These are phyloP conservation scores for Phytophthora kernoviae DNA, from an alignment of 352 stramenopile species.

Conservation along the genomic window DNA sequence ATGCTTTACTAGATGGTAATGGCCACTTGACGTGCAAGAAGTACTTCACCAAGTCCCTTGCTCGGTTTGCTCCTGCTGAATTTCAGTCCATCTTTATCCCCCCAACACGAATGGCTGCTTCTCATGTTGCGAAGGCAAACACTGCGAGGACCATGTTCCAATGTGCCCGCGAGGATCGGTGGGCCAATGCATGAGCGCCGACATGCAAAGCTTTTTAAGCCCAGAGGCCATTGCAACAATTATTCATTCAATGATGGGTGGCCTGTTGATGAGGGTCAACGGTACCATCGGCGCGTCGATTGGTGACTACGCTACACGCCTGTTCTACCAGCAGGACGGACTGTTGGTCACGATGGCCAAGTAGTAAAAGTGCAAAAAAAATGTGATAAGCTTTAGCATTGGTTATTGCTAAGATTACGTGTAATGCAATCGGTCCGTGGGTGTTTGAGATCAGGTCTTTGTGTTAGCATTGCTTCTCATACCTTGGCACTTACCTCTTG, in stretches of 20 bases:
- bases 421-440: conserved; percentile 8
- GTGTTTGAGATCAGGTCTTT: conserved; percentile 13
- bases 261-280: conserved; percentile 82
- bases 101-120: conserved; percentile 69
- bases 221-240: conserved; percentile 78
- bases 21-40: conserved; percentile 63
- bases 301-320: conserved; percentile 58
- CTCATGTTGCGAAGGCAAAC: conserved; percentile 73
- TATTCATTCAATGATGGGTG: conserved; percentile 71
- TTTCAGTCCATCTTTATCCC: conserved; percentile 82
- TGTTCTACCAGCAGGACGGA: conserved; percentile 78
- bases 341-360: conserved; percentile 75
- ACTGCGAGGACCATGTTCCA: conserved; percentile 55
- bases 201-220: conserved; percentile 71
- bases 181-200: conserved; percentile 70
- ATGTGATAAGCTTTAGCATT: conserved; percentile 7
- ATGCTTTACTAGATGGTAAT: conserved; percentile 39
- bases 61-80: conserved; percentile 60
- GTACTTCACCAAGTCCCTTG: conserved; percentile 69
- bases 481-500: conserved; percentile 15
- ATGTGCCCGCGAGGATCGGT: conserved; percentile 62
- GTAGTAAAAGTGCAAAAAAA: conserved; percentile 14
- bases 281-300: conserved; percentile 76
- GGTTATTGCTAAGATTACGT: conserved; percentile 8
- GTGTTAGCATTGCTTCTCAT: background rate